Base-by-base conservation (phyloP, 2,329 filamentous ascomycete species). In the Eurotiales sp. region DNA sequence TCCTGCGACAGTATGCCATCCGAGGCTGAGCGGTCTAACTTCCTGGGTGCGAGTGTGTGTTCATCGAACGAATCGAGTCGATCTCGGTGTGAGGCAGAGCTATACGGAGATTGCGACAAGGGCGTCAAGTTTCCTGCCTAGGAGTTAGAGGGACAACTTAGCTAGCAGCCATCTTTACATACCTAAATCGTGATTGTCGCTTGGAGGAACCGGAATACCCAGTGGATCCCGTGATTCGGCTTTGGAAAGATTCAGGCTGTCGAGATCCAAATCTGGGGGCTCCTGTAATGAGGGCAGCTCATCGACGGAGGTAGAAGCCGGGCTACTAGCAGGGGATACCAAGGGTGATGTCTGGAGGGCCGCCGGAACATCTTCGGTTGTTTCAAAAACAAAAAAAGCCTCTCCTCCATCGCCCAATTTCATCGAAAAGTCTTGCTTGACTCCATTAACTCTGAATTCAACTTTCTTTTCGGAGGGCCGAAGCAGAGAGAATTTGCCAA, bases 321-420 rank as follows among this genome's bases (percentile, higher is more conserved):
- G 93, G 64, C 91, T 96, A 49, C 83, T 82, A n/a, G 84, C 86
- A 4, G 93, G 93, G 21, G 91, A 96, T 46, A 95, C 88, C 47
- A 97, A 77, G 29, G 93, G 93, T 43, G 92, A 97, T 1, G 93
- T 99, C 73, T 97, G 93, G 65, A 97, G 76, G 51, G 87, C 89
- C 68, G 88, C 87, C n/a, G 93, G 93, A 53, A 99, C 93, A 62
- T 84, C 86, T 60, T 92, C 89, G 48, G 86, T 87, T 8, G 93
- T 99, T 74, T 97, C 90, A 64, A 99, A 97, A 57, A 99, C 90
- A 71, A 99, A 99, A 74, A 99, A 99, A 22, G 93, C 93, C 75
- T 99, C 93, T 58, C 93, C 93, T 47, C 90, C 93, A 68, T 99
- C 93, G 40, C 93, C 93, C 17, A 99, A 80, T 74, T 99, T 99